Conservation (phyloP, 768 basidiomycete genomes). For the Pisolithus tinctorius region DNA sequence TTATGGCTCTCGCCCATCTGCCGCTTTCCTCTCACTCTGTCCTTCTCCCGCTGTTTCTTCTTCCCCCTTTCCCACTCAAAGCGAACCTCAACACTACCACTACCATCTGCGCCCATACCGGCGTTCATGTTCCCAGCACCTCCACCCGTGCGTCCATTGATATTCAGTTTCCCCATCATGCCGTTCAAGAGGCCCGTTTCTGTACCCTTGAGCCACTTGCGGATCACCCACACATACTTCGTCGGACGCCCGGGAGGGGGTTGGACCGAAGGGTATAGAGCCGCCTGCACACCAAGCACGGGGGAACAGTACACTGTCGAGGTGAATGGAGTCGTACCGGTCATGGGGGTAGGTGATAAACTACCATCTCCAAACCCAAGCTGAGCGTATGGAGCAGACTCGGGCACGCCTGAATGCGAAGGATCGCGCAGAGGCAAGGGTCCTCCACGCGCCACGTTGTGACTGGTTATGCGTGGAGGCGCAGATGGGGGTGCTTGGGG, state of each 20-base stretch:
- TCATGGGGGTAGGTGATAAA: constrained; percentile 7
- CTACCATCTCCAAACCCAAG: constrained; percentile 8
- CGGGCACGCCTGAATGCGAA: too few relatives aligned
- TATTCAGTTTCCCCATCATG: constrained; percentile 34
- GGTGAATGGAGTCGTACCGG: neutral
- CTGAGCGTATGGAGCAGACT: neutral
- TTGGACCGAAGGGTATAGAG: constrained; percentile 43
- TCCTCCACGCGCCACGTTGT: too few relatives aligned
- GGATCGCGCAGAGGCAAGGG: too few relatives aligned
- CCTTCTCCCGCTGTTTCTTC: constrained; percentile 17
- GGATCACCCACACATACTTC: constrained; percentile 70
- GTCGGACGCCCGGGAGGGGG: constrained; percentile 34
- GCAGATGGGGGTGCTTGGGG: neutral
- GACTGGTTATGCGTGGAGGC: too few relatives aligned
- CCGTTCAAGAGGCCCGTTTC: constrained; percentile 40
- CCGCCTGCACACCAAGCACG: constrained; percentile 65
- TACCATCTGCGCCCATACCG: constrained; percentile 5
- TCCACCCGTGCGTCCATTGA: constrained; percentile 17
- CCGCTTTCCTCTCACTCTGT: constrained; percentile 15
- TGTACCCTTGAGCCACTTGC: constrained; percentile 64
- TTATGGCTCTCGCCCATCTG: neutral
- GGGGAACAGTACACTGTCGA: constrained; percentile 29
- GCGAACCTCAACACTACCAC: constrained; percentile 54
- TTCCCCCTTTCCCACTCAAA: constrained; percentile 68
- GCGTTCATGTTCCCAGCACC: neutral